A percentile compares a stretch with the other conserved stretches of the same genome.
phyloP scores from a whole-genome alignment of 78 protist genomes.

The Speleostelium caveatum region DNA sequence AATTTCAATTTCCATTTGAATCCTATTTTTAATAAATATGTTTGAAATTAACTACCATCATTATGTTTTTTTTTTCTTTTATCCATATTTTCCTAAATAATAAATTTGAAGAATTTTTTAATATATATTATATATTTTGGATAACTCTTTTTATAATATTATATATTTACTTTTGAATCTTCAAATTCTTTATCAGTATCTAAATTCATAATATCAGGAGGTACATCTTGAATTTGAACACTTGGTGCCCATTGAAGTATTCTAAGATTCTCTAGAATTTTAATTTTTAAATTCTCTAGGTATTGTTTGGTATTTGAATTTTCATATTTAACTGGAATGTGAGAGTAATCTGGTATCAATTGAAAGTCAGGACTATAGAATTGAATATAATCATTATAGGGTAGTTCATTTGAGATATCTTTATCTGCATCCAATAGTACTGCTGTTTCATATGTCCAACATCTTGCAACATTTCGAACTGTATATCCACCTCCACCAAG shows the following conservation, averaged over 20 bases:
- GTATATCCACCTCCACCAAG: constrained; percentile 99
- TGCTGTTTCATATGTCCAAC: constrained; percentile 95
- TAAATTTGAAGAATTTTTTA: too few species aligned
- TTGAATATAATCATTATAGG: constrained; percentile 96
- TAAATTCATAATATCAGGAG: constrained; percentile 57
- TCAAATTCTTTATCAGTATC: constrained; percentile 47
- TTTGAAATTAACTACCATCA: too few species aligned
- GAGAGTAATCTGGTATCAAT: constrained; percentile 84
- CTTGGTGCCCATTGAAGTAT: constrained; percentile 62
- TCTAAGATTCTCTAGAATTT: constrained; percentile 72
- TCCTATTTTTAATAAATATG: too few species aligned
- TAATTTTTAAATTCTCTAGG: constrained; percentile 81
- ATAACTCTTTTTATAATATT: too few species aligned
- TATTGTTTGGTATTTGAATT: constrained; percentile 91
- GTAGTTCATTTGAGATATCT: constrained; percentile 86
- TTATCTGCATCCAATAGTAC: constrained; percentile 65
- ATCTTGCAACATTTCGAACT: constrained; percentile 94
- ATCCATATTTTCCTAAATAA: constrained; percentile 34
- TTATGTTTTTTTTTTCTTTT: constrained; percentile 29
- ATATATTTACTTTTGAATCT: constrained; percentile 50
- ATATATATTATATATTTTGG: too few species aligned
- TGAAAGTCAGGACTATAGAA: constrained; percentile 96
- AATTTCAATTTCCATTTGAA: background rate
- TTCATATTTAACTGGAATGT: constrained; percentile 83
- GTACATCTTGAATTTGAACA: constrained; percentile 66